phyloP scores from a whole-genome alignment of 2,329 filamentous ascomycete species.

The Ophiocordyceps camponoti-rufipedis region DNA sequence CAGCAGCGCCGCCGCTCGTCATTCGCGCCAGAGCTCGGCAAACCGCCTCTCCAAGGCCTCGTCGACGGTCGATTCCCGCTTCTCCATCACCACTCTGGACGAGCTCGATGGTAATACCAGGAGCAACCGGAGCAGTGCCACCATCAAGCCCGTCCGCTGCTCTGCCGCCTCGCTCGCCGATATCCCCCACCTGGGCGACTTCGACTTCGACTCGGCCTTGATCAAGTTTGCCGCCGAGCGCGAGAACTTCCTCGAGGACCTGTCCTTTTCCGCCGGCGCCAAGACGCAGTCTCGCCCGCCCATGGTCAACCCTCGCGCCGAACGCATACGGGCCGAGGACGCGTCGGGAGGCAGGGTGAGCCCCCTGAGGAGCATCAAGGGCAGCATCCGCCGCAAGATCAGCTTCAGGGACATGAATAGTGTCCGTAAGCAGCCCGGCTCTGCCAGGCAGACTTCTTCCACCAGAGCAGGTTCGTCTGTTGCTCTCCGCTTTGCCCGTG shows the following conservation, averaged over 20 bases:
- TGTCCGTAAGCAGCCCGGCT: constrained; percentile 66
- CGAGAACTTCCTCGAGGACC: constrained; percentile 82
- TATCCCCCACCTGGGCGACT: constrained; percentile 35
- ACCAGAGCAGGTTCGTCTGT: constrained; percentile 23
- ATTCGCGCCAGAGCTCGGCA: constrained; percentile 42
- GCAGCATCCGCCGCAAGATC: constrained; percentile 81
- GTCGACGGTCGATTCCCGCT: constrained; percentile 25
- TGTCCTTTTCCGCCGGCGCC: constrained; percentile 73
- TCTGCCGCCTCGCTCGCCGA: constrained; percentile 7
- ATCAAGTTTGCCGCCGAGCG: constrained; percentile 91
- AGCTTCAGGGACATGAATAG: constrained; percentile 93
- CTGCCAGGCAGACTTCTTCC: constrained; percentile 49
- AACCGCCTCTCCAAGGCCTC: constrained; percentile 38
- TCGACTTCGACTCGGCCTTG: constrained; percentile 86
- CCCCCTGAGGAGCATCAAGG: constrained; percentile 45
- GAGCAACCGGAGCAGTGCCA: constrained; percentile 49
- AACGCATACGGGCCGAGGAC: constrained; percentile 67
- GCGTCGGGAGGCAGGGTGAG: constrained; percentile 30
- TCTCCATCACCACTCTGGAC: constrained; percentile 36
- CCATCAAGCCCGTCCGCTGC: constrained; percentile 30
- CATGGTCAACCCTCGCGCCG: constrained; percentile 62
- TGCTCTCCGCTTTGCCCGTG: not conserved
- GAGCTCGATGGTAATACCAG: constrained; percentile 37
- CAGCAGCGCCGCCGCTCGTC: constrained; percentile 22
- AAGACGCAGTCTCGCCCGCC: constrained; percentile 51